Evolutionary conservation across 139 green algal species (phyloP), one percentile per base, ranked within the genome.

Genomic region (Chloropicon primus): DNA sequence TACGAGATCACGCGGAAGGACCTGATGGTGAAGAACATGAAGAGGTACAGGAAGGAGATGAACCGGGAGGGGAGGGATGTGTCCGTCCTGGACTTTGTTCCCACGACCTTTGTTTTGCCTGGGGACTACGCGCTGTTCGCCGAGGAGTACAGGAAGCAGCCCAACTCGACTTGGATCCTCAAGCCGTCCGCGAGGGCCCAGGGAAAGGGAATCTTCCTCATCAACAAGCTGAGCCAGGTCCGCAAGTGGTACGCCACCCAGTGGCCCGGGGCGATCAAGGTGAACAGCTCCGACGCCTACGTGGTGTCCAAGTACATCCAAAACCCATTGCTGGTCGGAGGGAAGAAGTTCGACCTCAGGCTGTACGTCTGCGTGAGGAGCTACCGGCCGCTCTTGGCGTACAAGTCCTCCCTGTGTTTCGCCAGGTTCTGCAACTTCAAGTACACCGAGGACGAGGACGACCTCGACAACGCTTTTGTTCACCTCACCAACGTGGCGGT

Each of bases 401-500:
- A 92, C 80, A 79, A 91, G 76, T 90, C 85, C 1, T 27, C 78
- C 5, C 78, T 90, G n/a, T 89, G 90, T 24, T 94, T 93, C 83
- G 87, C 82, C 2, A 87, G 90, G 28, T 92, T 94, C 81, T 92
- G 88, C 86, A 90, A 87, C 72, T 84, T 87, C 76, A 92, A 92
- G 80, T 94, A 93, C 84, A 89, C 82, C 0, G 76, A 75, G 1
- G 88, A 90, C 26, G 77, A 80, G 22, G 71, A 74, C 1, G 81
- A 88, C 25, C 78, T 90, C 3, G 82, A 85, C 76, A 87, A 88
- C 79, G 83, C 82, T 26, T 89, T 85, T 74, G 80, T 94, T 76
- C 90, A 94, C 86, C 90, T 94, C 2, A 94, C 90, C 28, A 94
- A 94, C 76, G 86, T 92, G 25, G 86, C 90, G 17, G 86, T 94